Conservation (phyloP, 2,329 filamentous ascomycete genomes). For the Albophoma yamanashiensis region DNA sequence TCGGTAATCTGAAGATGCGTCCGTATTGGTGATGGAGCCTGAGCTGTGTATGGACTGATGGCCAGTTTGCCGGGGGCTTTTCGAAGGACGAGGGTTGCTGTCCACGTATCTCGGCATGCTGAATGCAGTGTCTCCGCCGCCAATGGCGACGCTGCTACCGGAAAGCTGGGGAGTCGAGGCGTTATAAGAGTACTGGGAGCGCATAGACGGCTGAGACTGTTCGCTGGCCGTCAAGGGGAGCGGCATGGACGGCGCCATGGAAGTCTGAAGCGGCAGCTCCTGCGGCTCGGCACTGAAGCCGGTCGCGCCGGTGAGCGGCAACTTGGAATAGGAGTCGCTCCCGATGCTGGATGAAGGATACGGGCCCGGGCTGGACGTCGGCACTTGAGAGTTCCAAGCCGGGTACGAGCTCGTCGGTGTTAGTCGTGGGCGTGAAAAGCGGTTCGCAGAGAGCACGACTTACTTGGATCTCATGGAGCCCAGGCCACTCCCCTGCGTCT, state of each 20-base stretch:
- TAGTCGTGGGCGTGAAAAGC: constrained; percentile 6
- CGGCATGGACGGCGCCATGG: constrained; percentile 41
- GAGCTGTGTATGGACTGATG: constrained; percentile 43
- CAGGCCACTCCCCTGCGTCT: constrained; percentile 42
- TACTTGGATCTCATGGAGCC: constrained; percentile 47
- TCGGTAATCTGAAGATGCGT: constrained; percentile 43
- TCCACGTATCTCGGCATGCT: constrained; percentile 49
- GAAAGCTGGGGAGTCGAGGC: constrained; percentile 40
- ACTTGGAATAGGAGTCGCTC: constrained; percentile 40
- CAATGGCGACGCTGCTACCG: constrained; percentile 22
- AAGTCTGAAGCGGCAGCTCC: constrained; percentile 41
- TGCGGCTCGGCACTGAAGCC: constrained; percentile 40
- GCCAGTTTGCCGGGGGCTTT: constrained; percentile 43
- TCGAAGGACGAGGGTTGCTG: constrained; percentile 38
- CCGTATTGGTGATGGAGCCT: constrained; percentile 33
- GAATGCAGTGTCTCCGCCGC: constrained; percentile 31
- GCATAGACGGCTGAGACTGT: constrained; percentile 34
- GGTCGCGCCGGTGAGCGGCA: constrained; percentile 36
- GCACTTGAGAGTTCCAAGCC: constrained; percentile 43
- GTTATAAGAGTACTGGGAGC: constrained; percentile 45
- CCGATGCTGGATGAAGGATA: constrained; percentile 43
- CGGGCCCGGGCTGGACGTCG: constrained; percentile 30
- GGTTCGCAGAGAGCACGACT: constrained; percentile 16
- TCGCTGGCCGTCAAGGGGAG: constrained; percentile 39
- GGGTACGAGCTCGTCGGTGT: constrained; percentile 40